Base-by-base conservation (phyloP, 2,329 filamentous ascomycete genomes). In the Fusarium redolens region DNA sequence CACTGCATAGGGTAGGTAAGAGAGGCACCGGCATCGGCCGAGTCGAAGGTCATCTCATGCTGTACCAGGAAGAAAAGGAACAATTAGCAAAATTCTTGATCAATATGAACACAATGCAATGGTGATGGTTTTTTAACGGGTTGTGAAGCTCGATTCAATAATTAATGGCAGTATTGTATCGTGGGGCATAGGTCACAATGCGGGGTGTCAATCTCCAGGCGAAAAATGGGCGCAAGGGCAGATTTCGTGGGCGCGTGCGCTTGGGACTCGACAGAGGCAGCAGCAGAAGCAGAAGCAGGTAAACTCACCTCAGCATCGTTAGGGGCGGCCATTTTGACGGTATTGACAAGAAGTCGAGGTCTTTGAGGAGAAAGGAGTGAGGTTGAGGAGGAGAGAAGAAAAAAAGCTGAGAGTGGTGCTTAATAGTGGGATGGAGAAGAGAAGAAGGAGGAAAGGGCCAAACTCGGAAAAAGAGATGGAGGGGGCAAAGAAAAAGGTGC, bases 1-100 rank as follows among this genome's bases (percentile, higher is more conserved):
- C 96, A 99, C 91, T 99, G 96, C 94, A 97, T 97, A 81, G 96
- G 96, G 89, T 84, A 98, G 83, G 96, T 99, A 82, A 88, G 83
- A 79, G 96, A 98, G 81, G 96, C 96, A 87, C 96, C 97, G 85
- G 97, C 95, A 89, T 98, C 95, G 89, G 92, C 94, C 86, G 91
- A 92, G 79, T 97, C 95, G 91, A 98, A 98, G 85, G 85, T 86
- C 79, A 86, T 85, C 81, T 93, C 89, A 85, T 92, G 91, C 89
- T 93, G 78, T 22, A 51, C 38, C 41, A 59, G 61, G 40, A 31
- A 54, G 61, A 50, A 72, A 51, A 71, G 65, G 30, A 67, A 31
- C 61, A 68, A 78, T 78, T 74, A 75, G 75, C 71, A 66, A 59
- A 64, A 75, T 59, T 55, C 60, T 44, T 48, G 35, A 43, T 54